Base-by-base conservation (phyloP, 164 flowering plant species). In the Warburgia ugandensis region DNA sequence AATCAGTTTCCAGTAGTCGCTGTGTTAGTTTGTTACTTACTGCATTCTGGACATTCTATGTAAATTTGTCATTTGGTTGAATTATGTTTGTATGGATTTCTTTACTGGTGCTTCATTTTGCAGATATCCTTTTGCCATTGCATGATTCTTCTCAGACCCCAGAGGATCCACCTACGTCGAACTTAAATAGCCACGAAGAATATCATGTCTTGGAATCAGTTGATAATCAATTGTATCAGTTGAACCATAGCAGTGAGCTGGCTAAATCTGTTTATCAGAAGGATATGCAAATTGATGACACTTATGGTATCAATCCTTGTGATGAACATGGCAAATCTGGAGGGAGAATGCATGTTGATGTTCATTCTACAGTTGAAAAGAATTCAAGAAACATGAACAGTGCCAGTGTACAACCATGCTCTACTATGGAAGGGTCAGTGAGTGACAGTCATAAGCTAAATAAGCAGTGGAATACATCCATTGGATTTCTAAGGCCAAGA, bases 401-500 rank as follows among this genome's bases (percentile, higher is more conserved):
- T 12, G 22, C 11, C 6, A 20, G 4, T 35, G 16, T 13, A 17
- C 20, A 36, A 9, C 29, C 40, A 21, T 41, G 14, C 35, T 5
- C 12, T 19, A 19, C 6, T 12, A 22, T 26, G 6, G 43, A 45
- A 20, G 51, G 9, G 12, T 28, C 11, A 10, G n/a, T n/a, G 6
- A 25, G 30, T 32, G 20, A 29, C n/a, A 23, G 21, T 23, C 31
- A 13, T 17, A 46, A 53, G 57, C 44, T 32, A 52, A 39, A 35
- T 16, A 58, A 58, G 20, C 68, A 54, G 9, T 77, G 89, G 89
- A 66, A 72, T 42, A 62, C 60, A 38, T 69, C 75, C 42, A 43
- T 29, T 55, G 68, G 61, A 50, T 70, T 65, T 71, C 40, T 71
- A 30, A 79, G 92, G 66, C 99, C 99, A 26, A 70, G 92, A 14